phyloP scores from a whole-genome alignment of 2,329 filamentous ascomycete genomes.

The Nemania serpens region DNA sequence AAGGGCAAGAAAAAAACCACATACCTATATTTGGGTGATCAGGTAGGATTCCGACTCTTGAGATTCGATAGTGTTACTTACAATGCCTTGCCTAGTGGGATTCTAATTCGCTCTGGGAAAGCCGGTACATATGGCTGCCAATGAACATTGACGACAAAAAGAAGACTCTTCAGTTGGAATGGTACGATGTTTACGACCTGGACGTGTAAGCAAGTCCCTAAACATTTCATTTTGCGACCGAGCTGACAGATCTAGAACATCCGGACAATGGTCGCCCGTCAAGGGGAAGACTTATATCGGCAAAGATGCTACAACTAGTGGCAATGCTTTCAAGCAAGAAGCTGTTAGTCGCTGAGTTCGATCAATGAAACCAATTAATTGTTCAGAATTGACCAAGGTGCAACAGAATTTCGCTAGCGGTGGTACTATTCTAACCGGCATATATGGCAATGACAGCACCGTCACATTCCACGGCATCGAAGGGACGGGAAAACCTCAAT shows the following conservation, averaged over 20 bases:
- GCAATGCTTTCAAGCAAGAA: slow-evolving; percentile 59
- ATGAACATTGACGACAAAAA: slow-evolving; percentile 56
- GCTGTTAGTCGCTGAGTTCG: slow-evolving; percentile 40
- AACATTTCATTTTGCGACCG: not conserved
- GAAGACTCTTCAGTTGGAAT: slow-evolving; percentile 54
- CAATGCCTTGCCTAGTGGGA: slow-evolving; percentile 48
- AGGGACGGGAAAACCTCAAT: slow-evolving; percentile 57
- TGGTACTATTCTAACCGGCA: slow-evolving; percentile 54
- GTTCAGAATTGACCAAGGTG: slow-evolving; percentile 21
- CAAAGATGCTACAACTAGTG: slow-evolving; percentile 50
- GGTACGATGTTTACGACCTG: slow-evolving; percentile 62
- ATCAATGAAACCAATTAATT: not conserved
- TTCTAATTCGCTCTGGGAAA: slow-evolving; percentile 60
- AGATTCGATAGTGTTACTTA: not conserved
- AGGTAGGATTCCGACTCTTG: slow-evolving; percentile 31
- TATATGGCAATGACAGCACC: slow-evolving; percentile 59
- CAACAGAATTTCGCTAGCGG: slow-evolving; percentile 53
- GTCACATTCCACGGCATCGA: slow-evolving; percentile 55
- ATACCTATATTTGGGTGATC: slow-evolving; percentile 56
- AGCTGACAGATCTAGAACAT: slow-evolving; percentile 42
- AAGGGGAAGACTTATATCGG: slow-evolving; percentile 53
- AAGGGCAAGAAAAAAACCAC: slow-evolving; percentile 54
- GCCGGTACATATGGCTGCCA: slow-evolving; percentile 61
- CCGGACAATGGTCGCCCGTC: slow-evolving; percentile 53
- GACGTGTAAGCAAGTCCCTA: slow-evolving; percentile 45